Base-by-base conservation (phyloP, 257 asterid genomes). In the Paulownia fortunei region DNA sequence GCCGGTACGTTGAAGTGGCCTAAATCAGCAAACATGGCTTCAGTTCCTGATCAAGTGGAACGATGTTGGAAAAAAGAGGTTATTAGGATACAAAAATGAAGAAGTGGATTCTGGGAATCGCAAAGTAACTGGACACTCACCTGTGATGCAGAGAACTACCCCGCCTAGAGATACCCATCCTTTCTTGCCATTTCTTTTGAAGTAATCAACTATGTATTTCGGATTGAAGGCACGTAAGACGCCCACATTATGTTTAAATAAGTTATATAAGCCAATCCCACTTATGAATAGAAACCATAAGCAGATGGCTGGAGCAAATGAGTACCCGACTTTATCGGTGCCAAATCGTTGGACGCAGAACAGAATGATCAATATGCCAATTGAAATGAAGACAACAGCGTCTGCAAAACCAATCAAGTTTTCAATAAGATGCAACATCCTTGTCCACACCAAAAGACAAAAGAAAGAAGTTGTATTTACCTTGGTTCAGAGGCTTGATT, bases 1-100 rank as follows among this genome's bases (percentile, higher is more conserved):
- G 96, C 90, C 0, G 72, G 88, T 7, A 90, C 88, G 27, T 72
- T 90, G 64, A 92, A 92, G 79, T 92, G 96, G 24, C 97, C 96
- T 24, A 92, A 83, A 82, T 92, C 97, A 6, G 96, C 97, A 73
- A 92, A 92, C 94, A 92, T 90, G 77, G 97, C 97, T 73, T 92
- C 97, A 0, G 96, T 74, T 49, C 97, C 97, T 89, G 79, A 58
- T 21, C 41, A 76, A 32, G 52, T 21, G 21, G 24, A 47, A 4
- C 1, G n/a, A 70, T 3, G 61, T 26, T n/a, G n/a, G n/a, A n/a
- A n/a, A n/a, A n/a, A n/a, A n/a, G n/a, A n/a, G n/a, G n/a, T n/a
- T 26, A n/a, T n/a, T n/a, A n/a, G 36, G 36, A 30, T 30, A 6
- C 51, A 8, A 5, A 12, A 42, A 42, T 3, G 0, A 0, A 42